Conservation (phyloP, 2,329 filamentous ascomycete genomes). For the Clarireedia monteithiana region DNA sequence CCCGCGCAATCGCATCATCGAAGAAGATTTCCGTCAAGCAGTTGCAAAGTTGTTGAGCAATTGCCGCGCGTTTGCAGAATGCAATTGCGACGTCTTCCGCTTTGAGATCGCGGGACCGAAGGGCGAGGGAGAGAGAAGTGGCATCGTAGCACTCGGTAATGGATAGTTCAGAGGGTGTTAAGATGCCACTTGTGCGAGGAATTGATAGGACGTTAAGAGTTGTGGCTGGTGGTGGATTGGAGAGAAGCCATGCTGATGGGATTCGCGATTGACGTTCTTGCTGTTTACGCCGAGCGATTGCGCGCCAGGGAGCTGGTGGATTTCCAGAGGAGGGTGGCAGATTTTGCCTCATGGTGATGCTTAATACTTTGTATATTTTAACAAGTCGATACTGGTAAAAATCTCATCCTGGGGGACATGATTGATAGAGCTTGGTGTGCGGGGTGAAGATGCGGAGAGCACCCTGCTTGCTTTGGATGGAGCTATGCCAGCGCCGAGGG, state of each 20-base stretch:
- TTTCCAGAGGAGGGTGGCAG: too few relatives aligned
- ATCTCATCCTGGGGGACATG: too few relatives aligned
- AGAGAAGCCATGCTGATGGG: constrained; percentile 23
- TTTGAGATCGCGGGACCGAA: constrained; percentile 17
- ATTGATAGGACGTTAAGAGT: constrained; percentile 20
- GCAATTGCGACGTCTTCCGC: constrained; percentile 35
- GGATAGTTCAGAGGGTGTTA: constrained; percentile 19
- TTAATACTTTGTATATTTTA: too few relatives aligned
- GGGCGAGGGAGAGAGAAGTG: constrained; percentile 20
- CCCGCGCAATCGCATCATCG: constrained; percentile 37
- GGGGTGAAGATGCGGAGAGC: too few relatives aligned
- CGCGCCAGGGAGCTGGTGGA: constrained; percentile 13
- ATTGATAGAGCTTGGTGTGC: too few relatives aligned
- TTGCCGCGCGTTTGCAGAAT: constrained; percentile 43
- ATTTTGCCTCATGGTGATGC: neutral
- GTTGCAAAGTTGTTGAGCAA: constrained; percentile 40
- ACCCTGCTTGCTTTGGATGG: too few relatives aligned
- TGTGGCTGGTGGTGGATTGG: constrained; percentile 13
- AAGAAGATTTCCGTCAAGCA: constrained; percentile 44
- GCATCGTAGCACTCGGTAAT: constrained; percentile 28
- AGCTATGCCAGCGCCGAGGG: too few relatives aligned
- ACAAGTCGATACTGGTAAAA: too few relatives aligned
- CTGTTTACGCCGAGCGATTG: constrained; percentile 23
- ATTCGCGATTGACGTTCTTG: constrained; percentile 22
- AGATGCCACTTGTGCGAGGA: constrained; percentile 20